Evolutionary conservation across 805 yeast species (phyloP), one percentile per base, ranked within the genome.

Genomic region (Pichia scutulata): DNA sequence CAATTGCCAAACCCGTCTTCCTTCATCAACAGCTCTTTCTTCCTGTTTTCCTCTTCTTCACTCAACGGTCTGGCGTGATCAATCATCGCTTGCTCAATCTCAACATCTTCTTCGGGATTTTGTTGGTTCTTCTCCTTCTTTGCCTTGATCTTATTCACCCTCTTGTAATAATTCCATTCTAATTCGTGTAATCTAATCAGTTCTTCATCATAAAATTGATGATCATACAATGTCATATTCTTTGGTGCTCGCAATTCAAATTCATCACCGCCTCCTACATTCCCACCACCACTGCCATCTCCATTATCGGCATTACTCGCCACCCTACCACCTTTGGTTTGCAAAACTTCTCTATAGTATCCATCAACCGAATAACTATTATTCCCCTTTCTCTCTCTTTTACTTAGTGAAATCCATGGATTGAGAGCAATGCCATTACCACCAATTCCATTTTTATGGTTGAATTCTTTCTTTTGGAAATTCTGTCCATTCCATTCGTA

Each of bases 401-500:
- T 89, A 2, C 93, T 79, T 6, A 96, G 95, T 51, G 86, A 83
- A 56, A 90, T 83, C 92, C 95, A 87, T 22, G 76, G 75, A 51
- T 81, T 78, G 0, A 74, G 76, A 5, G 8, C 8, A 24, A 24
- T 24, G 8, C 26, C 26, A 24, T 24, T n/a, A 0, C 74, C 76
- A 50, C 72, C 68, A 22, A 54, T 54, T 52, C 74, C 73, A 26
- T 74, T 67, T n/a, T 70, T 47, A n/a, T n/a, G n/a, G n/a, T 52
- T 67, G 3, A 70, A 66, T 41, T 71, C 75, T 58, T 83, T 83
- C 69, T 81, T 81, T 66, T 83, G 82, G 70, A 85, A 86, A 60
- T 84, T 84, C 56, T 84, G 82, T 44, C 95, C 95, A 65, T 86
- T 83, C 95, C 95, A 86, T 66, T 86, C 92, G 66, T 86, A 86